phyloP scores from a whole-genome alignment of 768 basidiomycete genomes.

The Lactarius hatsudake region DNA sequence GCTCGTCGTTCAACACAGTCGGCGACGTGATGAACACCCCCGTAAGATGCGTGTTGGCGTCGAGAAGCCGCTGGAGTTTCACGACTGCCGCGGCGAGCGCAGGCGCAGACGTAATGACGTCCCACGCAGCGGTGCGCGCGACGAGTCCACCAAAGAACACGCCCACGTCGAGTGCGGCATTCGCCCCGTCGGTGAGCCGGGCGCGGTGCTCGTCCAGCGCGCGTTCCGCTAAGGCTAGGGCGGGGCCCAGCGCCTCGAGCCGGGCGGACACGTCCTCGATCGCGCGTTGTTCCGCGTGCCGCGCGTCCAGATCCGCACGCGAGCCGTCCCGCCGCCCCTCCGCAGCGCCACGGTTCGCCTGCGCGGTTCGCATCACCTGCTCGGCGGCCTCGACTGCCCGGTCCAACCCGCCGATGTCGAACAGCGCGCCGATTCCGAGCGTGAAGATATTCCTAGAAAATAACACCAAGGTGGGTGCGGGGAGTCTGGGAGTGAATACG shows the following conservation, averaged over 20 bases:
- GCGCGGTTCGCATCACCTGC: neutral
- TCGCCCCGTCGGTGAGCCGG: neutral
- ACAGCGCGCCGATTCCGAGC: neutral
- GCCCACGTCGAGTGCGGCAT: neutral
- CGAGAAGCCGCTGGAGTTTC: slow-evolving; percentile 6
- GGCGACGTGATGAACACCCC: slow-evolving; percentile 2
- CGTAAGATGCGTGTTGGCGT: neutral
- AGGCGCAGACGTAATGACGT: neutral
- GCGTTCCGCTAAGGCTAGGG: neutral
- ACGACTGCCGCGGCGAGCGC: neutral
- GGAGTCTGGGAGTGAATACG: neutral
- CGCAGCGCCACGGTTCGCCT: neutral
- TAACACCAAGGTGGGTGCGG: neutral
- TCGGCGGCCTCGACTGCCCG: neutral
- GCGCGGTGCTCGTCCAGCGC: neutral
- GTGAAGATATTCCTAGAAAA: neutral
- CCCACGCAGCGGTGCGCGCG: neutral
- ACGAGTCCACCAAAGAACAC: neutral
- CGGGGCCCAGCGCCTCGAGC: neutral
- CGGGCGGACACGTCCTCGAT: neutral
- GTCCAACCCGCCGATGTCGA: neutral
- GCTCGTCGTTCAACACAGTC: neutral
- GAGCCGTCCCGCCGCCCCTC: neutral
- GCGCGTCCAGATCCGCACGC: neutral
- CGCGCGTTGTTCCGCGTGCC: neutral